Evolutionary conservation across 2,329 filamentous ascomycete genomes (phyloP).

Genomic region (Fusarium piperis): DNA sequence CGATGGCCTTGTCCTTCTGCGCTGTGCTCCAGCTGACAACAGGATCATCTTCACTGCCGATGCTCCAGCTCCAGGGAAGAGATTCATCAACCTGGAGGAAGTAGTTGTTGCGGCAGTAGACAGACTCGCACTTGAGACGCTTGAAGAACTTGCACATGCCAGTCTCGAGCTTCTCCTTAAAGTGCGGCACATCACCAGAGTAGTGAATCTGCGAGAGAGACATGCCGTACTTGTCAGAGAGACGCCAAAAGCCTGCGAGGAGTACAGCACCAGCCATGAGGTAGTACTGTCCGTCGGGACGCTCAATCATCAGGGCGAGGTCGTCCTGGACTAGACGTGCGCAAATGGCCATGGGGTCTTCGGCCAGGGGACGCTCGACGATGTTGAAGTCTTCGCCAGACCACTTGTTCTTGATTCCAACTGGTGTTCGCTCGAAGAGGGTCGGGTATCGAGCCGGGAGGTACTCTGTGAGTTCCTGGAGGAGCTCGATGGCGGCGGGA

Average conservation of each 20-base stretch:
- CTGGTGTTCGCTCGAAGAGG: constrained; percentile 70
- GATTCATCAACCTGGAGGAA: constrained; percentile 87
- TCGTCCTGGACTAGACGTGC: constrained; percentile 83
- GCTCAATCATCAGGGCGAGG: constrained; percentile 84
- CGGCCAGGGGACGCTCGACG: constrained; percentile 67
- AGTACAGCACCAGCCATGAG: constrained; percentile 80
- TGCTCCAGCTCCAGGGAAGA: constrained; percentile 79
- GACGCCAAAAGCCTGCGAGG: constrained; percentile 83
- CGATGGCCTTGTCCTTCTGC: constrained; percentile 76
- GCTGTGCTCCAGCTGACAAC: constrained; percentile 78
- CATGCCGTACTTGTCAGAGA: constrained; percentile 86
- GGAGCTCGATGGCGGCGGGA: constrained; percentile 77
- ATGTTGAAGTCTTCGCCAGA: constrained; percentile 80
- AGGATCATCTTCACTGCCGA: constrained; percentile 75
- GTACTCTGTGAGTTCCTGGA: constrained; percentile 78
- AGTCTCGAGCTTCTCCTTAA: constrained; percentile 74
- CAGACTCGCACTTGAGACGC: constrained; percentile 72
- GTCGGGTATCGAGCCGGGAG: constrained; percentile 79
- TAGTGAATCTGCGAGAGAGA: constrained; percentile 81
- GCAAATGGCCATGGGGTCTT: constrained; percentile 82
- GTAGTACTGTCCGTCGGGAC: constrained; percentile 80
- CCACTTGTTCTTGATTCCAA: constrained; percentile 75
- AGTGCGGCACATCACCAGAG: constrained; percentile 78
- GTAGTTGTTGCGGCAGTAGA: constrained; percentile 78
- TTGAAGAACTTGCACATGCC: constrained; percentile 87